Evolutionary conservation across 2,329 filamentous ascomycete genomes (phyloP), one percentile per base, ranked within the genome.

Genomic region (Talaromyces sp.): DNA sequence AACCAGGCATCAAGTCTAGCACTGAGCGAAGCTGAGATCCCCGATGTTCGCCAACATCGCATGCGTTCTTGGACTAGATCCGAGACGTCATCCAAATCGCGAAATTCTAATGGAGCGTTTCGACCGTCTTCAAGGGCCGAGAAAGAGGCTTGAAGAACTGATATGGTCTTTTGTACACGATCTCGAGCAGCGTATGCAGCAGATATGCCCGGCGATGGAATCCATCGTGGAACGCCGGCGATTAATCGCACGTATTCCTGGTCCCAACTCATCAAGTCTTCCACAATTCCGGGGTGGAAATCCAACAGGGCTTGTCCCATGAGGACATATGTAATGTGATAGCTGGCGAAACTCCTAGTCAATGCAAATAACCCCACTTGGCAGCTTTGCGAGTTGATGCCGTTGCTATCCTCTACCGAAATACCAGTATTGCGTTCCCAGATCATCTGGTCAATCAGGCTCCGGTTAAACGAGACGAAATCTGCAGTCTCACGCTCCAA

Each of bases 351-450:
- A 68, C 85, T 82, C 63, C 84, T 78, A 24, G 88, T 74, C 6
- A 90, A 77, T 3, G 80, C 75, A 68, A 82, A 80, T 1, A 88
- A 73, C 66, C 80, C 79, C 13, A 82, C 78, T 68, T 88, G 85
- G 14, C 82, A 85, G 62, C 60, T 63, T 11, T 83, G 78, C 33
- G 77, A 74, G 16, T 72, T 66, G 39, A 71, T 70, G 6, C 73
- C 77, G n/a, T 74, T 73, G 1, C 76, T 68, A 16, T 82, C 81
- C 3, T 78, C 72, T 10, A 80, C 73, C 2, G 75, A 74, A 1
- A 84, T 77, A 10, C 79, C 74, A 19, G 78, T 81, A n/a, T 73
- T 76, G 39, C 85, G 82, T 71, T 90, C 88, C 87, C 88, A 90
- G 2, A 79, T 78, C 69, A 82, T 81, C 66, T 88, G 85, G 70